phyloP scores from a whole-genome alignment of 768 basidiomycete genomes.

The Leccinum disarticulatum region DNA sequence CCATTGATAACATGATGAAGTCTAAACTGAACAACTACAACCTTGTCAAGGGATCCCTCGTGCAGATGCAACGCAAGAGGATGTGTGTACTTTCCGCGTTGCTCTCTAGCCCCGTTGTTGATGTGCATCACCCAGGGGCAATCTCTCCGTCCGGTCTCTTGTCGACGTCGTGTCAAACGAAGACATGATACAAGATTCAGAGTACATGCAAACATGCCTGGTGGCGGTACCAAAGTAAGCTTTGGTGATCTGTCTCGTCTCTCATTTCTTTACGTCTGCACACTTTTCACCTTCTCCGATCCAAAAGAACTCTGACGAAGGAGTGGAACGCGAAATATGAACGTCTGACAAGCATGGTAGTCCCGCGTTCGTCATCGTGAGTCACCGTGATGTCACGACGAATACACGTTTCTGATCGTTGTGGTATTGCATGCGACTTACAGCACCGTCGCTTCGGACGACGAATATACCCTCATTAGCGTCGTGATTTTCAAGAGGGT shows the following conservation, averaged over 20 bases:
- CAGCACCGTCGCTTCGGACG: conserved; percentile 79
- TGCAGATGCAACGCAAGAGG: conserved; percentile 93
- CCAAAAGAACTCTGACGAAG: conserved; percentile 67
- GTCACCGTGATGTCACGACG: conserved; percentile 28
- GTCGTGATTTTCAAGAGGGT: conserved; percentile 90
- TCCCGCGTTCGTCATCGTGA: conserved; percentile 87
- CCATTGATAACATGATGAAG: conserved; percentile 94
- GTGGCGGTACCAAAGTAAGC: conserved; percentile 93
- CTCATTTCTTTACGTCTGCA: conserved; percentile 5
- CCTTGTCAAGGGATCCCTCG: conserved; percentile 87
- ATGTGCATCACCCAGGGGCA: conserved; percentile 59
- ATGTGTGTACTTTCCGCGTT: conserved; percentile 49
- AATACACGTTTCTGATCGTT: conserved; percentile 23
- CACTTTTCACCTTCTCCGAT: conserved; percentile 18
- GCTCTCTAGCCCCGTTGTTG: conserved; percentile 6
- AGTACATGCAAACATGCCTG: conserved; percentile 89
- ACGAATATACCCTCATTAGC: conserved; percentile 82
- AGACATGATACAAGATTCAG: conserved; percentile 84
- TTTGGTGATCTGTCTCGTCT: conserved; percentile 12
- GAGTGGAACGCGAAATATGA: conserved; percentile 93
- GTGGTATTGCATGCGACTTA: background rate
- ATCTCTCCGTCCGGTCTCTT: conserved; percentile 88
- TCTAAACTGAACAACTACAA: conserved; percentile 90
- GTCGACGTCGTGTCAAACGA: conserved; percentile 81
- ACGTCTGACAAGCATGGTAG: conserved; percentile 83